These are phyloP conservation scores for Salvia miltiorrhiza DNA, from an alignment of 257 asterid species.

Conservation along the genomic window DNA sequence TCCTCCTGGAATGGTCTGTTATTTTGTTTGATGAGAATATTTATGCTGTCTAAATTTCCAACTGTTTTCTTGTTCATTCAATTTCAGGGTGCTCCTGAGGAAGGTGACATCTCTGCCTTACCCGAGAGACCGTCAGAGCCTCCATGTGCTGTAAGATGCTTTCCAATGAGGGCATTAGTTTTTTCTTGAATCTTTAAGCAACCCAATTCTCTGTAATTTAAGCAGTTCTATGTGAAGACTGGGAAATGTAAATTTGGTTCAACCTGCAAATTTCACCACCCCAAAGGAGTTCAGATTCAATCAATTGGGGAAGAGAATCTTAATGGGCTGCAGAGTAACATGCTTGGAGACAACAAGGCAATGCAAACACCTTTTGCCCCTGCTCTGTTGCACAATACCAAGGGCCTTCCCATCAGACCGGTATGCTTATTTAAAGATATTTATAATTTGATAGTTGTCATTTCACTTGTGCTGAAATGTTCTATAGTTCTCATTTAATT, in stretches of 20 bases:
- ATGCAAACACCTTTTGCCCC: conserved; percentile 46
- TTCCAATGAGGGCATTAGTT: conserved; percentile 15
- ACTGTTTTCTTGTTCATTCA: conserved; percentile 17
- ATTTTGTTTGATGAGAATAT: conserved; percentile 1
- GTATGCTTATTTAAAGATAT: conserved; percentile 39
- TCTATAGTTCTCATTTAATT: not conserved
- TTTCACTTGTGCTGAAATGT: conserved; percentile 9
- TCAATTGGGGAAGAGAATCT: conserved; percentile 45
- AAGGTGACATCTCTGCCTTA: conserved; percentile 42
- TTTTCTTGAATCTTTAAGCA: conserved; percentile 10
- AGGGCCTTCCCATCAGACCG: conserved; percentile 93
- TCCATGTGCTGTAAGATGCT: conserved; percentile 77
- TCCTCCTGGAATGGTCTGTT: conserved; percentile 20
- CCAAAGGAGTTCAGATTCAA: conserved; percentile 63
- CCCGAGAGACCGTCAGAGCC: conserved; percentile 98
- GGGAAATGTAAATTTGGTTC: conserved; percentile 86
- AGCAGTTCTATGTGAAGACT: conserved; percentile 97
- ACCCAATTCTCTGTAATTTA: conserved; percentile 19
- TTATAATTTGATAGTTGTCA: not conserved
- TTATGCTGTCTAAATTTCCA: conserved; percentile 11
- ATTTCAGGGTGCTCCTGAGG: conserved; percentile 58
- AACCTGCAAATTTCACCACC: conserved; percentile 95
- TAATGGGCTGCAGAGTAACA: conserved; percentile 33
- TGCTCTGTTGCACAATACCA: conserved; percentile 69
- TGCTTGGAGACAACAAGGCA: conserved; percentile 46